Evolutionary conservation across 148 eudicot species (phyloP), one percentile per base, ranked within the genome.

Genomic region (Chenopodium formosanum): DNA sequence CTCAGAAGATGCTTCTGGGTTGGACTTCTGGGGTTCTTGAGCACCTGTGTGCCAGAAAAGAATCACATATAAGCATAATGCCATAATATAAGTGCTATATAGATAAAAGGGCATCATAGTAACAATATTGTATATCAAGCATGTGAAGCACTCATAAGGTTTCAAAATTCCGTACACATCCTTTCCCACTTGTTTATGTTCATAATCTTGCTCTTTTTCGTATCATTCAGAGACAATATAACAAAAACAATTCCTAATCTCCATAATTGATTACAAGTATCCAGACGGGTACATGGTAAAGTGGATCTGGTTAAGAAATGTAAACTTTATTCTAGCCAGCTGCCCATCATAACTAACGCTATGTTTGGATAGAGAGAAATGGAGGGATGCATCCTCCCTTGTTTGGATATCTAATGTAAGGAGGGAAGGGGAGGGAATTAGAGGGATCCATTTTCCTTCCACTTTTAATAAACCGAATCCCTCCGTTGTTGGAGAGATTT

Each of bases 1-100:
- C 71, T 40, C 89, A 29, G 94, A 86, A 63, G 88, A 75, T 66
- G 94, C 72, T 80, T 84, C 94, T 25, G 91, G 76, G 56, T 75
- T 86, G 14, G 90, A 46, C 32, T 11, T 79, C 69, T 84, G 86
- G 70, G 80, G 78, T 48, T 78, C 87, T 50, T 84, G 78, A 8
- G 89, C 50, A 77, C 70, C 89, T 78, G 86, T 73, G 83, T 85
- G 86, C 85, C 76, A 82, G 87, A 86, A 73, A 85, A 27, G 12
- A 65, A 74, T 27, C 67, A 74, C 46, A 74, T 1, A 53, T 34
- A 78, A 17, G 31, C 25, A 52, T 27, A 75, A 70, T 74, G 27
- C 56, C 76, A 81, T 58, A 69, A 9, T 32, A 40, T 40, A 5
- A 40, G 44, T 40, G 0, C 44, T 20, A 56, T 14, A 14, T 13